phyloP scores from a whole-genome alignment of 163 green algal species.

The Coccomyxa subellipsoidea region DNA sequence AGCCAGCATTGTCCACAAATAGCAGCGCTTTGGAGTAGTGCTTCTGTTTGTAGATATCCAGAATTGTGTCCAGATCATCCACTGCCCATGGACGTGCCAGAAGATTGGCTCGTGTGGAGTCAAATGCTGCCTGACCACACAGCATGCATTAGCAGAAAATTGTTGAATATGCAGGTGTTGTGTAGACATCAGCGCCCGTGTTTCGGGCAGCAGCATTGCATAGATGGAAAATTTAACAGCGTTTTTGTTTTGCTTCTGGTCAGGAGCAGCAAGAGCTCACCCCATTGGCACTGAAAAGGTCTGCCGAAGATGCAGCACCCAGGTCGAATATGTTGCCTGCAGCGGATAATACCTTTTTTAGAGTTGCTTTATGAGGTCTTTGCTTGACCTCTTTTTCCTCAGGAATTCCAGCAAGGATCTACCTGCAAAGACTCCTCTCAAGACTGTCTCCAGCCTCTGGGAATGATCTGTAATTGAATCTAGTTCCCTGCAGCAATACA shows the following conservation, averaged over 20 bases:
- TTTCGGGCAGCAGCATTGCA: background rate
- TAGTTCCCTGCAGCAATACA: constrained; percentile 24
- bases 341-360: background rate
- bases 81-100: constrained; percentile 49
- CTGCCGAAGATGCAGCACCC: constrained; percentile 50
- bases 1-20: constrained; percentile 79
- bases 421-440: constrained; percentile 61
- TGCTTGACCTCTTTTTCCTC: background rate
- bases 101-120: constrained; percentile 33
- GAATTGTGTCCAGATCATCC: constrained; percentile 48
- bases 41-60: constrained; percentile 9
- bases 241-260: background rate
- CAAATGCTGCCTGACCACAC: constrained; percentile 27
- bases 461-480: constrained; percentile 24
- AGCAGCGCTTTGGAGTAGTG: constrained; percentile 43
- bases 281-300: constrained; percentile 34
- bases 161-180: background rate
- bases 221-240: background rate
- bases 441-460: constrained; percentile 35
- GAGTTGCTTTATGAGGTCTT: background rate
- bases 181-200: background rate
- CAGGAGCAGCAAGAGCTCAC: constrained; percentile 11
- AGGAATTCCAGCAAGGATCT: too few relatives aligned
- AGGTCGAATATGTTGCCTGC: constrained; percentile 88
- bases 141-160: background rate